phyloP scores from a whole-genome alignment of 169 alveolate genomes.

The Cryptosporidium ryanae region DNA sequence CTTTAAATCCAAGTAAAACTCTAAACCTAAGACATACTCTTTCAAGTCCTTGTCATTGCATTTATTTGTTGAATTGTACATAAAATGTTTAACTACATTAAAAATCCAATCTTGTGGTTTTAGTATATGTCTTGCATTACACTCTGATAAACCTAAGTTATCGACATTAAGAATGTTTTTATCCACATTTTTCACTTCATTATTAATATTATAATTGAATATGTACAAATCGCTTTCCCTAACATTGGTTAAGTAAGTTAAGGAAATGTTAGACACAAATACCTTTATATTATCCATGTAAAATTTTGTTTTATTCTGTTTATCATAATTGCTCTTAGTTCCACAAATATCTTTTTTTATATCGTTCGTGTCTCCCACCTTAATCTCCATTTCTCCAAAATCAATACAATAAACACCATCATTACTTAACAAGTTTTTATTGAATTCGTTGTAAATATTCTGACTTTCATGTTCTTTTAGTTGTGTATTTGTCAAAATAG shows the following conservation, averaged over 20 bases:
- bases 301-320: background rate
- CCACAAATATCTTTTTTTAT: too few species aligned
- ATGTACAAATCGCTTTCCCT: constrained; percentile 27
- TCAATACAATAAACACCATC: background rate
- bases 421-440: background rate
- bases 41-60: background rate
- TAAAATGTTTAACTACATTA: background rate
- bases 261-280: constrained; percentile 19
- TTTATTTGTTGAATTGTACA: background rate
- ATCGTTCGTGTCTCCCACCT: background rate
- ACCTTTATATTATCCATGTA: constrained; percentile 19
- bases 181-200: background rate
- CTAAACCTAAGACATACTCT: constrained; percentile 12
- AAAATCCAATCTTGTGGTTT: constrained; percentile 43
- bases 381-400: constrained; percentile 14
- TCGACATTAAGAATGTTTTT: background rate
- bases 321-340: constrained; percentile 2
- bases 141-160: background rate
- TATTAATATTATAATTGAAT: background rate
- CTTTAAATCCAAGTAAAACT: constrained; percentile 10
- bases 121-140: constrained; percentile 2
- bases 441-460: background rate
- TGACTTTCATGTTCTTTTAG: background rate
- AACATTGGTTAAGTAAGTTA: constrained; percentile 5
- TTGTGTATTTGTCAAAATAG: constrained; percentile 8